Conservation (phyloP, 495 filamentous ascomycete genomes). For the Acidiella bohemica region DNA sequence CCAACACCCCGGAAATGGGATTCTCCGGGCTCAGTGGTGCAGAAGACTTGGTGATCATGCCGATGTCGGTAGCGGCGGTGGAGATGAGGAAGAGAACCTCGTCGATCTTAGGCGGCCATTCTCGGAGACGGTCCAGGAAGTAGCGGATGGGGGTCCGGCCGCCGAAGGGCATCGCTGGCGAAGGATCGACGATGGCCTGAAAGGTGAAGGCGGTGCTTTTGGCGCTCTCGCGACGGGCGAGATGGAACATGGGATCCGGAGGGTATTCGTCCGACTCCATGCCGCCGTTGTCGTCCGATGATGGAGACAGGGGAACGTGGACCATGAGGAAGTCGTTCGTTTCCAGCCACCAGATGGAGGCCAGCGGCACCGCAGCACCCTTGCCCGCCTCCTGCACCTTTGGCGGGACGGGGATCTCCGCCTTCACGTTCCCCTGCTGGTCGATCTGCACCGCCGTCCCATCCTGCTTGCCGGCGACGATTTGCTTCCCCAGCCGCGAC, state of each 20-base stretch:
- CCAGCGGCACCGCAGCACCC: slow-evolving; percentile 1
- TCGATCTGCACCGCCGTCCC: slow-evolving; percentile 75
- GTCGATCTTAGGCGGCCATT: slow-evolving; percentile 63
- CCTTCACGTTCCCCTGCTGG: slow-evolving; percentile 60
- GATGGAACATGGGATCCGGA: slow-evolving; percentile 54
- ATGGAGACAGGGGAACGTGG: slow-evolving; percentile 46
- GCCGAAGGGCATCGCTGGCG: slow-evolving; percentile 53
- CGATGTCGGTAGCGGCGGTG: slow-evolving; percentile 64
- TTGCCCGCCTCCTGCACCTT: slow-evolving; percentile 28
- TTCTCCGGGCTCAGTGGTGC: slow-evolving; percentile 47
- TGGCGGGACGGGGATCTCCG: slow-evolving; percentile 63
- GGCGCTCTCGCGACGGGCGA: slow-evolving; percentile 50
- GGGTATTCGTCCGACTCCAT: slow-evolving; percentile 31
- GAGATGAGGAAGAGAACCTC: slow-evolving; percentile 72
- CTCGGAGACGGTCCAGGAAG: slow-evolving; percentile 56
- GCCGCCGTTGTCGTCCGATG: neutral
- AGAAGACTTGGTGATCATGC: slow-evolving; percentile 59
- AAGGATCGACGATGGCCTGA: slow-evolving; percentile 58
- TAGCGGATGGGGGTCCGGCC: slow-evolving; percentile 59
- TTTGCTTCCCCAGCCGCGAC: slow-evolving; percentile 85
- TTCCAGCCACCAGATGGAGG: slow-evolving; percentile 70
- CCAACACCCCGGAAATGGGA: slow-evolving; percentile 47
- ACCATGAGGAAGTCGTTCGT: slow-evolving; percentile 71
- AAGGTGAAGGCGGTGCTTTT: slow-evolving; percentile 44
- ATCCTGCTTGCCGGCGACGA: slow-evolving; percentile 76